Evolutionary conservation across 2,329 filamentous ascomycete species (phyloP).

Genomic region (Fusarium sp.): DNA sequence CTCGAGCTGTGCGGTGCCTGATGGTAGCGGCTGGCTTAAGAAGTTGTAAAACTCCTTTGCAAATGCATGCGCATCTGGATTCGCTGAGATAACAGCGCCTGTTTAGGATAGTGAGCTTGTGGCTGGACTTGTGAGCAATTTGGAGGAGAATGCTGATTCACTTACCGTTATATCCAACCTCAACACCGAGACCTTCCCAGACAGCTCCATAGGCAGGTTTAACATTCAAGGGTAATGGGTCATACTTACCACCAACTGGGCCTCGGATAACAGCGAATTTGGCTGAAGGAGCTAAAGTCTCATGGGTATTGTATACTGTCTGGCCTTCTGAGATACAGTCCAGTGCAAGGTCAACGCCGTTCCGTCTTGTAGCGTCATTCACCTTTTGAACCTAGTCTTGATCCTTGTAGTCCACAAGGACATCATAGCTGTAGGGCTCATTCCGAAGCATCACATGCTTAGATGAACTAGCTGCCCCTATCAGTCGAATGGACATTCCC

Average conservation of each 20-base stretch:
- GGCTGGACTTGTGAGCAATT: background rate
- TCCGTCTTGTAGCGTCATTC: constrained; percentile 32
- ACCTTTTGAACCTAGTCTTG: constrained; percentile 51
- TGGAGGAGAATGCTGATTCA: background rate
- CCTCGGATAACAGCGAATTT: constrained; percentile 46
- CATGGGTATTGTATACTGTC: constrained; percentile 51
- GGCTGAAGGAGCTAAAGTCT: constrained; percentile 45
- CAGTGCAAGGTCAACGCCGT: constrained; percentile 53
- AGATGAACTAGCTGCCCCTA: constrained; percentile 48
- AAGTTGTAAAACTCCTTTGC: constrained; percentile 54
- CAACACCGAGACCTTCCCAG: constrained; percentile 57
- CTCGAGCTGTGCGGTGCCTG: constrained; percentile 27
- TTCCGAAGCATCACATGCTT: constrained; percentile 47
- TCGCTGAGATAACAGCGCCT: constrained; percentile 30
- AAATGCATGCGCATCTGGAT: constrained; percentile 45
- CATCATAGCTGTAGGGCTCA: constrained; percentile 54
- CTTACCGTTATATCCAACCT: constrained; percentile 54
- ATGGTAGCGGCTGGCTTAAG: constrained; percentile 35
- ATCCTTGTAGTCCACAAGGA: constrained; percentile 56
- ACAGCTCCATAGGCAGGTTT: constrained; percentile 57
- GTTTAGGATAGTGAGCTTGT: rapidly evolving
- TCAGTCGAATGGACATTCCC: constrained; percentile 38
- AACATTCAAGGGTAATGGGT: constrained; percentile 38
- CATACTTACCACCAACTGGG: constrained; percentile 42
- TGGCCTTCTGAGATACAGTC: constrained; percentile 56